A percentile compares a stretch with the other conserved stretches of the same genome.
These are phyloP conservation scores for Dryas drummondii DNA, from an alignment of 306 rosid genomes.

Conservation along the genomic window DNA sequence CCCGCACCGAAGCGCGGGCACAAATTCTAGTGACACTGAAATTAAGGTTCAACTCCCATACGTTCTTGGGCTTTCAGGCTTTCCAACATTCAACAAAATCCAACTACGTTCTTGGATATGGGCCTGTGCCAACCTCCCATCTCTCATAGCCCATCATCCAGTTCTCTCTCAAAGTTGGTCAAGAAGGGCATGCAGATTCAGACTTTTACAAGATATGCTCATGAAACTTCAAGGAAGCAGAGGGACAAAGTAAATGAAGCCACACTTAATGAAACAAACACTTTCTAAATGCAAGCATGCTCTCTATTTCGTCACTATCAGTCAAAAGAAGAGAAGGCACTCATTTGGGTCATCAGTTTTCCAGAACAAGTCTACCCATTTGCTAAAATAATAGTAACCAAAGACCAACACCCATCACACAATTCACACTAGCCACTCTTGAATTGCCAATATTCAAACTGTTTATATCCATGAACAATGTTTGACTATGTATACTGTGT, in stretches of 20 bases:
- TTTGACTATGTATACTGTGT: background rate
- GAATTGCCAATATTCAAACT: constrained; percentile 1
- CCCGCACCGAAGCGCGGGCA: too few species aligned
- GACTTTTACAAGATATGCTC: background rate
- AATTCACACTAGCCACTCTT: background rate
- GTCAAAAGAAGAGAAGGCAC: background rate
- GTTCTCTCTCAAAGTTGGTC: background rate
- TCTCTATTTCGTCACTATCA: background rate
- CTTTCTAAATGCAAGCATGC: background rate
- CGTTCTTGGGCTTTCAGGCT: too few species aligned
- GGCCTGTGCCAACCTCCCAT: too few species aligned
- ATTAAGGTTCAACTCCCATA: too few species aligned
- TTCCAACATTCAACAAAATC: too few species aligned
- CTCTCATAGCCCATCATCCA: too few species aligned
- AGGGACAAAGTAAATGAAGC: background rate
- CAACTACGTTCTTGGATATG: too few species aligned
- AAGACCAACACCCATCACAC: background rate
- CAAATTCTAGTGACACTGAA: too few species aligned
- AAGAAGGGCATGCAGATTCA: background rate
- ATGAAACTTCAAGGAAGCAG: background rate
- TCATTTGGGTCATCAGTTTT: background rate
- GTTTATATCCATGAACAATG: background rate
- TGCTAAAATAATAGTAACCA: background rate
- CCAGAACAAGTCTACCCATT: background rate
- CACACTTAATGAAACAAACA: background rate